Evolutionary conservation across 441 rosid species (phyloP).

Genomic region (Corymbia calophylla): DNA sequence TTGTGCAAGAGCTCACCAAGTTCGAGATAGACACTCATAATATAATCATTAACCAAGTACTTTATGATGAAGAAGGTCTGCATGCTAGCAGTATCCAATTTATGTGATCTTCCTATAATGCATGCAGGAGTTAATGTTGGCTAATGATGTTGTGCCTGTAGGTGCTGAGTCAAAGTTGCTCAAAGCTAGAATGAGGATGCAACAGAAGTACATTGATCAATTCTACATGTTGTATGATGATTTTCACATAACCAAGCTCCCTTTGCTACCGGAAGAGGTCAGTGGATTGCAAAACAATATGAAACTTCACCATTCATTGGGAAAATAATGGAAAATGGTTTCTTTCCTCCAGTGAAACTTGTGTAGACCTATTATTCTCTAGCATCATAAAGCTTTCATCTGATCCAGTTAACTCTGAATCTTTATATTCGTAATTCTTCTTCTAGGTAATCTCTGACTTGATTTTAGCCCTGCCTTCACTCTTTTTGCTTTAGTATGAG

Average conservation of each 20-base stretch:
- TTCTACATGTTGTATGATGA: conserved; percentile 97
- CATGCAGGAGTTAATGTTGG: background rate
- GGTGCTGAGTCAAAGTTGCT: conserved; percentile 89
- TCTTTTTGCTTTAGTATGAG: background rate
- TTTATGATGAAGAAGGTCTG: conserved; percentile 80
- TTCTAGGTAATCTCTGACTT: background rate
- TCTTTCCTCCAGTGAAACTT: background rate
- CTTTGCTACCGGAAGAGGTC: conserved; percentile 95
- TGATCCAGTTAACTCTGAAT: background rate
- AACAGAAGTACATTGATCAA: conserved; percentile 96
- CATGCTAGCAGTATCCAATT: background rate
- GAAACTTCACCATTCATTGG: background rate
- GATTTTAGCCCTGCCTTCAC: background rate
- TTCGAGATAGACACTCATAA: conserved; percentile 97
- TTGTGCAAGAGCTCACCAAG: conserved; percentile 98
- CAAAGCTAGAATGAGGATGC: conserved; percentile 95
- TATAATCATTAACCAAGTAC: conserved; percentile 94
- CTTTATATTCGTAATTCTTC: background rate
- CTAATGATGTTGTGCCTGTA: conserved; percentile 14
- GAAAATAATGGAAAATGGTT: background rate
- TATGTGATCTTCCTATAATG: background rate
- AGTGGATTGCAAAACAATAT: background rate
- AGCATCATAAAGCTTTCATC: background rate
- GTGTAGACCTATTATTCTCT: background rate
- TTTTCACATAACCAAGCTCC: conserved; percentile 92